A percentile compares a stretch with the other conserved stretches of the same genome.
These are phyloP conservation scores for Hawksworthiomyces lignivorus DNA, from an alignment of 2,329 filamentous ascomycete genomes.

Conservation along the genomic window DNA sequence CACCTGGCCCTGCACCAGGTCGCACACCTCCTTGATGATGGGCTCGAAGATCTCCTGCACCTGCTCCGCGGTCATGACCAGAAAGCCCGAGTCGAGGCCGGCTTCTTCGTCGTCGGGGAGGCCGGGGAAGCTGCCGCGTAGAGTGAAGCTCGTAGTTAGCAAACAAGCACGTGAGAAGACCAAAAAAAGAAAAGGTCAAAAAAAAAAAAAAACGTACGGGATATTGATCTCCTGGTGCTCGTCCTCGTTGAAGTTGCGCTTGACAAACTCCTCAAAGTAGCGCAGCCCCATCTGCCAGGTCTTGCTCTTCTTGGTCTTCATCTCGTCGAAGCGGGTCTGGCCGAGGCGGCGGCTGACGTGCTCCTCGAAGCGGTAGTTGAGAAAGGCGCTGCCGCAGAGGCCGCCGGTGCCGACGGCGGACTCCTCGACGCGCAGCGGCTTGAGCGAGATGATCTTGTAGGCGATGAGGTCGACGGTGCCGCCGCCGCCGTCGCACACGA, in stretches of 20 bases:
- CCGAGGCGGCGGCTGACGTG: conserved; percentile 64
- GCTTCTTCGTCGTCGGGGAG: conserved; percentile 68
- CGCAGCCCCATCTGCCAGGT: conserved; percentile 73
- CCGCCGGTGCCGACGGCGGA: conserved; percentile 73
- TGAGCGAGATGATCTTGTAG: conserved; percentile 69
- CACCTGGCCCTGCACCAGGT: conserved; percentile 61
- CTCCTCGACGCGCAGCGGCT: conserved; percentile 66
- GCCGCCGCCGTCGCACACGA: conserved; percentile 56
- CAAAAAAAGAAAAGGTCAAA: background rate
- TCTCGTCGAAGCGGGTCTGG: conserved; percentile 58
- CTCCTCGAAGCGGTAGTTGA: conserved; percentile 76
- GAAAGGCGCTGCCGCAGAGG: conserved; percentile 68
- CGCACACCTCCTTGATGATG: conserved; percentile 62
- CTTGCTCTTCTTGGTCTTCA: conserved; percentile 70
- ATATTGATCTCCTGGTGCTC: conserved; percentile 71
- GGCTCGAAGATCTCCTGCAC: conserved; percentile 70
- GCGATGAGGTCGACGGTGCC: conserved; percentile 69
- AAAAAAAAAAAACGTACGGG: conserved; percentile 40
- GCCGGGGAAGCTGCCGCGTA: conserved; percentile 62
- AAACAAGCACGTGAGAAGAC: no score
- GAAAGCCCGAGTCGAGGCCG: conserved; percentile 67
- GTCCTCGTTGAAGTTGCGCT: conserved; percentile 74
- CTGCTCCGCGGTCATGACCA: conserved; percentile 62
- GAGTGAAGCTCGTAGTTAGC: no score
- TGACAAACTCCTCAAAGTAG: conserved; percentile 80